Evolutionary conservation across 2,329 filamentous ascomycete genomes (phyloP).

Genomic region (Fusarium xyrophilum): DNA sequence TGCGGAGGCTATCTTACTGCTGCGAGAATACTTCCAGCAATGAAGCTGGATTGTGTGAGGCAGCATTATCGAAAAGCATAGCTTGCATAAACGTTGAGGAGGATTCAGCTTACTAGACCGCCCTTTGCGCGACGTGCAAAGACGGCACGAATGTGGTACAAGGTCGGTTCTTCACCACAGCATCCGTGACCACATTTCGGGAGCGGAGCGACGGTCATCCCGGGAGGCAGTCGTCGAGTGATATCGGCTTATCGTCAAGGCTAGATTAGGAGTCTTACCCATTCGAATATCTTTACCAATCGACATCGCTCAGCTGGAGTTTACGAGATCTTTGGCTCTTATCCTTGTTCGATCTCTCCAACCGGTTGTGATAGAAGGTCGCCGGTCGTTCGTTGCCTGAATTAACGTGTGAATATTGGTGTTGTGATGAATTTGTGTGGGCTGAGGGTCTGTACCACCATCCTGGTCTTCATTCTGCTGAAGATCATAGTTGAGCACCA

Average conservation of each 20-base stretch:
- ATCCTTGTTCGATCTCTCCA: slow-evolving; percentile 65
- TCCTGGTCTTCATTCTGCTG: slow-evolving; percentile 81
- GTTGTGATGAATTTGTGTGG: slow-evolving; percentile 20
- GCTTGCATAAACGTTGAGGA: not conserved
- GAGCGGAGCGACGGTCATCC: not conserved
- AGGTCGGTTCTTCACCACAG: not conserved
- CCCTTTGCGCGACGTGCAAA: not conserved
- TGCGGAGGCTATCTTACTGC: not conserved
- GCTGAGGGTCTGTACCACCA: slow-evolving; percentile 59
- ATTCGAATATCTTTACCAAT: slow-evolving; percentile 73
- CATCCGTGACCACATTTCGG: not conserved
- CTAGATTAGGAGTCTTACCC: slow-evolving; percentile 28
- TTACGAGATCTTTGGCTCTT: slow-evolving; percentile 85
- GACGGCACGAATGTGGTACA: not conserved
- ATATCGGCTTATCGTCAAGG: not conserved
- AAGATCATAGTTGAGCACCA: slow-evolving; percentile 95
- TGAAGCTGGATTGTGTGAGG: not conserved
- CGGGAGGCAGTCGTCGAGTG: not conserved
- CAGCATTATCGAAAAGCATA: not conserved
- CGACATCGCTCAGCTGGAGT: slow-evolving; percentile 93
- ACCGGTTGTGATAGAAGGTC: slow-evolving; percentile 60
- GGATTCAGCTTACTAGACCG: not conserved
- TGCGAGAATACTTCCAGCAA: not conserved
- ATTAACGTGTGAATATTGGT: slow-evolving; percentile 58
- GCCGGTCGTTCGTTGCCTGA: slow-evolving; percentile 59